phyloP scores from a whole-genome alignment of 257 asterid species.

The Solanum rostratum region DNA sequence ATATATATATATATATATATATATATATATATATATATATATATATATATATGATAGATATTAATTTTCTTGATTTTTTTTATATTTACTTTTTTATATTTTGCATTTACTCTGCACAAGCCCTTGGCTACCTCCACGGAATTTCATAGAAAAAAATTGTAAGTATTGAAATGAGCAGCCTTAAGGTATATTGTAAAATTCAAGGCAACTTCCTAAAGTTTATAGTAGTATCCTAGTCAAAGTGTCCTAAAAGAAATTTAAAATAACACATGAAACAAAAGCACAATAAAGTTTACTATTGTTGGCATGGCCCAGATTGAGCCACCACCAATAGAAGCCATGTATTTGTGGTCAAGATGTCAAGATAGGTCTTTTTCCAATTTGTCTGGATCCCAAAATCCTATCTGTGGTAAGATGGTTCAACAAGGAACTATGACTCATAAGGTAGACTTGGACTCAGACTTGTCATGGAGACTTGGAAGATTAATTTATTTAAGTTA shows the following conservation, averaged over 20 bases:
- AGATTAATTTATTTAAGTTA: not conserved
- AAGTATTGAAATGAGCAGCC: not conserved
- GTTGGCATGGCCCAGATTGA: not conserved
- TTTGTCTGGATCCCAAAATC: not conserved
- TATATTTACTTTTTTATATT: not conserved
- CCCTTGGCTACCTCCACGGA: not conserved
- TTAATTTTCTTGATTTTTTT: too few species aligned
- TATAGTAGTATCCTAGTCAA: not conserved
- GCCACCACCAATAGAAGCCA: not conserved
- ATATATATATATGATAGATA: too few species aligned
- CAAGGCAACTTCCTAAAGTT: not conserved
- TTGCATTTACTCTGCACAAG: not conserved
- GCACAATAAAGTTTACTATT: too few species aligned
- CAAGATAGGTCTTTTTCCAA: not conserved
- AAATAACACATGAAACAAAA: not conserved
- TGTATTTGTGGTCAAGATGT: not conserved
- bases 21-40: too few species aligned
- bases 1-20: too few species aligned
- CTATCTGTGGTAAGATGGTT: not conserved
- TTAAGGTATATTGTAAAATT: not conserved
- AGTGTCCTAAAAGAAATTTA: not conserved
- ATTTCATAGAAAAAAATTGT: not conserved
- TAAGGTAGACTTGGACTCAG: not conserved
- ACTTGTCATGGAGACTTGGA: not conserved
- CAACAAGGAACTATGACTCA: not conserved